A percentile compares a stretch with the other conserved stretches of the same genome.
Conservation (phyloP, 768 basidiomycete genomes). For the Dentipellis sp. region DNA sequence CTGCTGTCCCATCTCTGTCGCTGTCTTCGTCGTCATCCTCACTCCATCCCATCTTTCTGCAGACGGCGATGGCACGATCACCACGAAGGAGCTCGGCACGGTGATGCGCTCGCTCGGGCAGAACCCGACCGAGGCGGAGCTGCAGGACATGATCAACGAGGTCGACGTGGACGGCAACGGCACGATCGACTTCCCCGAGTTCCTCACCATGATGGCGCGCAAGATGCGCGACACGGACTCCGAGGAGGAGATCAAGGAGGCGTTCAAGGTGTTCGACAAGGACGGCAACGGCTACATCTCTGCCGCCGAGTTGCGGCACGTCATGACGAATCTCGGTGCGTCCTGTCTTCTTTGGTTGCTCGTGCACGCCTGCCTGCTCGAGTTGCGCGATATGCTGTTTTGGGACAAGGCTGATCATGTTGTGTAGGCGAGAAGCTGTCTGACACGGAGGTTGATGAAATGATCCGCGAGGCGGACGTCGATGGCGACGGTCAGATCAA, state of each 20-base stretch:
- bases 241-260: conserved; percentile 93
- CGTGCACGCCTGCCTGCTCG: background rate
- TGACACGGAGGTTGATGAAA: conserved; percentile 85
- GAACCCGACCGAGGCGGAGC: conserved; percentile 86
- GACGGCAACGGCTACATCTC: conserved; percentile 89
- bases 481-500: conserved; percentile 94
- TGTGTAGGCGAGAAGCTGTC: conserved; percentile 73
- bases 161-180: conserved; percentile 86
- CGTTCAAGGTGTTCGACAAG: conserved; percentile 97
- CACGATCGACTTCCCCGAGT: conserved; percentile 76
- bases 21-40: too few species aligned
- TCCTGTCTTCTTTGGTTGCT: conserved; percentile 1
- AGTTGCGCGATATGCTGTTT: background rate
- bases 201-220: conserved; percentile 76
- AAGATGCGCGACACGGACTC: conserved; percentile 89
- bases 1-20: conserved; percentile 5
- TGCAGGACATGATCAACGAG: conserved; percentile 95
- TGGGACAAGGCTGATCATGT: background rate
- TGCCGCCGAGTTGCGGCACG: conserved; percentile 77
- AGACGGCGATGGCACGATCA: conserved; percentile 94
- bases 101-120: conserved; percentile 92
- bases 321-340: conserved; percentile 86
- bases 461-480: conserved; percentile 94
- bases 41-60: conserved; percentile 2
- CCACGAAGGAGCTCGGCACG: conserved; percentile 82